phyloP scores from a whole-genome alignment of 352 stramenopile species.

The Phytophthora syringae region DNA sequence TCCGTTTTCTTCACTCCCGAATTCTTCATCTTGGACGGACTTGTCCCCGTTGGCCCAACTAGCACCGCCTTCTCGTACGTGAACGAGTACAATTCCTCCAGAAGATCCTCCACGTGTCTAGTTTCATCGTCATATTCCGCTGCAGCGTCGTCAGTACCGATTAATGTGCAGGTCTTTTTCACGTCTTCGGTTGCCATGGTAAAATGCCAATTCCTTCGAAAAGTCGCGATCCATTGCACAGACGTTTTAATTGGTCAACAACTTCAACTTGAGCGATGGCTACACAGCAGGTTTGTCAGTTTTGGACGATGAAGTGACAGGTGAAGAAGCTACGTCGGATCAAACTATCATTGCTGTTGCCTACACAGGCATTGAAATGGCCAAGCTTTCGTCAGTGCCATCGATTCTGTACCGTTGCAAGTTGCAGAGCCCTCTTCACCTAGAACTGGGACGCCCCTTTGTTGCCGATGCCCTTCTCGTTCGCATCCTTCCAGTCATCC shows the following conservation, averaged over 20 bases:
- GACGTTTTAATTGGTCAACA: too few species aligned
- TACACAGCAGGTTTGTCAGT: too few species aligned
- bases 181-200: slow-evolving; percentile 1
- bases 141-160: not conserved
- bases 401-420: not conserved
- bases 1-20: slow-evolving; percentile 19
- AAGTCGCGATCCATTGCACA: slow-evolving; percentile 25
- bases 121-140: slow-evolving; percentile 18
- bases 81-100: slow-evolving; percentile 68
- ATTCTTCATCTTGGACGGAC: slow-evolving; percentile 32
- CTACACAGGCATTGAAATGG: too few species aligned
- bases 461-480: slow-evolving; percentile 96
- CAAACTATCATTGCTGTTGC: too few species aligned
- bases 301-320: too few species aligned
- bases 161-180: not conserved
- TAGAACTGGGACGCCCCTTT: slow-evolving; percentile 96
- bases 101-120: slow-evolving; percentile 38
- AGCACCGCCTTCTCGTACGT: slow-evolving; percentile 68
- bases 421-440: slow-evolving; percentile 1
- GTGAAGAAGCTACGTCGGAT: too few species aligned
- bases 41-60: slow-evolving; percentile 35
- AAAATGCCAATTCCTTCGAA: slow-evolving; percentile 1
- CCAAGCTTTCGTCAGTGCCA: not conserved
- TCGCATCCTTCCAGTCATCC: slow-evolving; percentile 98
- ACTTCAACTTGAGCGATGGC: too few species aligned